Evolutionary conservation across 306 rosid genomes (phyloP).

Genomic region (Pterocarpus macrocarpus): DNA sequence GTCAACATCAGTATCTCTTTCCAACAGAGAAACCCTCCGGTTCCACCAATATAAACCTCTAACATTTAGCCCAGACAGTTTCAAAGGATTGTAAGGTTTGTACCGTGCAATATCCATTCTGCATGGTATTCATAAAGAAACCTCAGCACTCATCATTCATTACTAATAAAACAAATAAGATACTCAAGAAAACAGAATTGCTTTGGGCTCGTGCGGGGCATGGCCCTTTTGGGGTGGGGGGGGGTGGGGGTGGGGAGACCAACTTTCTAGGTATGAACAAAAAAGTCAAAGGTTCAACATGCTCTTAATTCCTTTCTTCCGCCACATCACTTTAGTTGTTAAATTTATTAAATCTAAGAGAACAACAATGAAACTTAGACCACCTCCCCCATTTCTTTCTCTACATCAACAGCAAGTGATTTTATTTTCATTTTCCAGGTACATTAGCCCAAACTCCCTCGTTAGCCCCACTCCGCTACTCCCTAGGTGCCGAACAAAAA

Average conservation of each 20-base stretch:
- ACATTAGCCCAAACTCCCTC: slow-evolving; percentile 34
- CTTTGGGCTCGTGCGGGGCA: background rate
- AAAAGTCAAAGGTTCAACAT: slow-evolving; percentile 20
- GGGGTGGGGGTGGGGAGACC: background rate
- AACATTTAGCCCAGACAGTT: slow-evolving; percentile 50
- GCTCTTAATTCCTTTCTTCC: background rate
- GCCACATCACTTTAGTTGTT: background rate
- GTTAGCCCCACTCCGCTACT: background rate
- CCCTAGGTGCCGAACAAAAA: background rate
- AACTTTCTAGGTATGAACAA: slow-evolving; percentile 6
- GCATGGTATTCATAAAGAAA: slow-evolving; percentile 49
- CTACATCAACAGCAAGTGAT: slow-evolving; percentile 23
- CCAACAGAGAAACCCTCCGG: slow-evolving; percentile 56
- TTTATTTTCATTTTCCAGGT: slow-evolving; percentile 10
- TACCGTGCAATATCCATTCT: slow-evolving; percentile 96
- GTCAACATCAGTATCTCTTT: slow-evolving; percentile 81
- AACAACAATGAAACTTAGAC: background rate
- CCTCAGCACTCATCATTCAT: slow-evolving; percentile 44
- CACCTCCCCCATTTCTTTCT: slow-evolving; percentile 24
- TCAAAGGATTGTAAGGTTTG: slow-evolving; percentile 61
- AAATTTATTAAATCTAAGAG: slow-evolving; percentile 22
- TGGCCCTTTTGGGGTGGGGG: too few relatives aligned
- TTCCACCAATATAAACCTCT: slow-evolving; percentile 61
- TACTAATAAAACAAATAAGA: slow-evolving; percentile 21
- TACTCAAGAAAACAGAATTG: background rate